These are phyloP conservation scores for Penicillium pancosmium DNA, from an alignment of 495 filamentous ascomycete genomes.

Conservation along the genomic window DNA sequence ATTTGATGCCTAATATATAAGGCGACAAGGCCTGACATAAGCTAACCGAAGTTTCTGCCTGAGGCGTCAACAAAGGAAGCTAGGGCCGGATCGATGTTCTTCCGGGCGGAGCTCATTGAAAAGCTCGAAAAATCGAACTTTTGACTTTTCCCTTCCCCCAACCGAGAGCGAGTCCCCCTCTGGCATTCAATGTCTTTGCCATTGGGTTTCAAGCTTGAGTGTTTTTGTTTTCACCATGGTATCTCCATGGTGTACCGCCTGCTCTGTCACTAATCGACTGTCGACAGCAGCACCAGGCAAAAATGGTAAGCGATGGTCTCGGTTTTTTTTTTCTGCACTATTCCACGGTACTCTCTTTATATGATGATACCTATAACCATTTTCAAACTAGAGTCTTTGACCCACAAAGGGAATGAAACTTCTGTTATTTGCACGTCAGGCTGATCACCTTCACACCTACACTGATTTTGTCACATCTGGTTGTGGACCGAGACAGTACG, in stretches of 20 bases:
- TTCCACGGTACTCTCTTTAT: constrained; percentile 20
- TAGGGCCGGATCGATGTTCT: background rate
- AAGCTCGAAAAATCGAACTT: constrained; percentile 8
- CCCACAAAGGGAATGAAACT: constrained; percentile 85
- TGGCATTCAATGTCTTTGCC: constrained; percentile 27
- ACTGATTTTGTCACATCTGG: constrained; percentile 18
- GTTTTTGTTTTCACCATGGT: background rate
- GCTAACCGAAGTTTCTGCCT: background rate
- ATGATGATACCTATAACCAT: constrained; percentile 78
- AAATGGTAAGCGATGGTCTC: constrained; percentile 25
- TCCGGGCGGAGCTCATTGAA: constrained; percentile 1
- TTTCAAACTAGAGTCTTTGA: constrained; percentile 99
- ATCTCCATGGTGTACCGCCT: background rate
- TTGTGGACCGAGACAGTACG: constrained; percentile 21
- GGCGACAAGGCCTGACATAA: background rate
- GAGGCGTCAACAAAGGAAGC: background rate
- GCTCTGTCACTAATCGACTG: constrained; percentile 6
- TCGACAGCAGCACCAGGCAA: constrained; percentile 2
- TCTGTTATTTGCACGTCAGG: constrained; percentile 96
- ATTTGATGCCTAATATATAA: background rate
- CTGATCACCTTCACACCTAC: constrained; percentile 61
- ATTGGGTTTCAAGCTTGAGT: constrained; percentile 1
- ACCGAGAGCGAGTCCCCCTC: constrained; percentile 18
- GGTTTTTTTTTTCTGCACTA: constrained; percentile 8
- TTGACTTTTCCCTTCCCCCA: constrained; percentile 23